Conservation (phyloP, 345 rosid species). For the Eucalyptus paniculata region DNA sequence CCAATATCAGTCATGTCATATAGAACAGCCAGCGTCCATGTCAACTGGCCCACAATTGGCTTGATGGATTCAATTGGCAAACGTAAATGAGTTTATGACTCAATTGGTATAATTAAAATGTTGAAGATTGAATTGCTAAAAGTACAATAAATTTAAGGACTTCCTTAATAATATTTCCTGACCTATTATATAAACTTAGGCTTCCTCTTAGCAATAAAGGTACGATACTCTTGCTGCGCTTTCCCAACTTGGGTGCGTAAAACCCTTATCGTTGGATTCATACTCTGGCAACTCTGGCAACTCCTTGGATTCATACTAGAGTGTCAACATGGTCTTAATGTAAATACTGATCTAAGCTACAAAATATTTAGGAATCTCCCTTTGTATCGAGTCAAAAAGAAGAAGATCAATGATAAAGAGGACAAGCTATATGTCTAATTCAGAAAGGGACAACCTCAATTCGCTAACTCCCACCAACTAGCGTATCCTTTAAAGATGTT, state of each 20-base stretch:
- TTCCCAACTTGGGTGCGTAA: background rate
- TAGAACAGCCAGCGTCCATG: fast-evolving
- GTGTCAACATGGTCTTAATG: background rate
- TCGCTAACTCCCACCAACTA: background rate
- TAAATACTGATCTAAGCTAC: background rate
- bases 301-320: background rate
- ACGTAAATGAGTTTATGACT: too few relatives aligned
- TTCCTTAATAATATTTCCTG: background rate
- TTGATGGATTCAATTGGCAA: too few relatives aligned
- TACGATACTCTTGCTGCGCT: background rate
- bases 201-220: background rate
- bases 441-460: background rate
- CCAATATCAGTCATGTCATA: too few relatives aligned
- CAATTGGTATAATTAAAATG: fast-evolving
- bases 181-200: background rate
- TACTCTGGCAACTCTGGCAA: background rate
- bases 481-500: background rate
- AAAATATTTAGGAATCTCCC: background rate
- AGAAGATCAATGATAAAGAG: background rate
- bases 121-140: too few relatives aligned
- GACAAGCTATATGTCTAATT: background rate
- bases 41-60: fast-evolving
- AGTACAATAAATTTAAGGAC: too few relatives aligned
- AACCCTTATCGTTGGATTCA: background rate
- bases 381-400: background rate